These are phyloP conservation scores for Calocybe gangraenosa DNA, from an alignment of 768 basidiomycete species.

Conservation along the genomic window DNA sequence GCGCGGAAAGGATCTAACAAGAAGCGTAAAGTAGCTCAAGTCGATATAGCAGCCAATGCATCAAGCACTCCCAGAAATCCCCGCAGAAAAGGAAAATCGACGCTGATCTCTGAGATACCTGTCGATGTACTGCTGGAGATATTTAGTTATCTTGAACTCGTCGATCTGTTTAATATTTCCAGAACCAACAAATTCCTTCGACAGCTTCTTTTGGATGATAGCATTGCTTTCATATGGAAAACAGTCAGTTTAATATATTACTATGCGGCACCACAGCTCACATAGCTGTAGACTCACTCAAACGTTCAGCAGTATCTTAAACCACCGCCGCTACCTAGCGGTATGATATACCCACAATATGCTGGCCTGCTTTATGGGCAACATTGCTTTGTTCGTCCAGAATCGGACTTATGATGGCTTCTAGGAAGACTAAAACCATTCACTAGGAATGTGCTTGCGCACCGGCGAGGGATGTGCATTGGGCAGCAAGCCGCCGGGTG, in stretches of 20 bases:
- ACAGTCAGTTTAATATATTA: slow-evolving; percentile 14
- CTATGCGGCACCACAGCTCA: too few relatives aligned
- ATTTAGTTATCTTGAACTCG: slow-evolving; percentile 32
- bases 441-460: too few relatives aligned
- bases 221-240: slow-evolving; percentile 28
- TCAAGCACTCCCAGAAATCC: too few relatives aligned
- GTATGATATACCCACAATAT: slow-evolving; percentile 28
- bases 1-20: too few relatives aligned
- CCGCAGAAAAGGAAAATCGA: slow-evolving; percentile 22
- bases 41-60: too few relatives aligned
- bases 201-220: slow-evolving; percentile 23
- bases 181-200: slow-evolving; percentile 32
- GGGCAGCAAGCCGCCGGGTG: slow-evolving; percentile 16
- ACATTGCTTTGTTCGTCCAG: slow-evolving; percentile 27
- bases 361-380: slow-evolving; percentile 31
- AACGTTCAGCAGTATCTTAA: too few relatives aligned
- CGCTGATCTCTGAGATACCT: slow-evolving; percentile 28
- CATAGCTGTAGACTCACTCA: too few relatives aligned
- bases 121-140: slow-evolving; percentile 35
- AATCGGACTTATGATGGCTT: too few relatives aligned
- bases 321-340: slow-evolving; percentile 23
- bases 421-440: too few relatives aligned
- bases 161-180: slow-evolving; percentile 37
- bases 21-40: too few relatives aligned
- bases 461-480: too few relatives aligned